Base-by-base conservation (phyloP, 176 grass and related monocot species). In the Paspalum vaginatum region DNA sequence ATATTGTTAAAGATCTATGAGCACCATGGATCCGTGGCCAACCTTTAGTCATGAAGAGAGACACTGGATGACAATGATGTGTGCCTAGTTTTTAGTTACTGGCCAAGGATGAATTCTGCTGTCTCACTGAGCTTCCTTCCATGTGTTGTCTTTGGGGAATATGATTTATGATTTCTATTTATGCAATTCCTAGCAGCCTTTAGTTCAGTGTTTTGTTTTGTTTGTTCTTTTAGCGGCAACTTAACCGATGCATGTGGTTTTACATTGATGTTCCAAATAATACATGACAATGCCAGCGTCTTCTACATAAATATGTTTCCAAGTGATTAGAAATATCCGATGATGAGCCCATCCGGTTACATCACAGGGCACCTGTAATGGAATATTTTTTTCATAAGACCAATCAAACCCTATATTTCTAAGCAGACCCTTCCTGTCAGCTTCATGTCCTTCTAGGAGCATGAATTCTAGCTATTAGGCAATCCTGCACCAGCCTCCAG, bases 1-100 rank as follows among this genome's bases (percentile, higher is more conserved):
- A 91, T 45, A 89, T 98, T 59, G 90, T 94, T 83, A 94, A 92
- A 84, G 90, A 95, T 87, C 81, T 94, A 8, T 98, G 74, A 93
- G 77, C 8, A 70, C 54, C 16, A 70, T 57, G n/a, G n/a, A n/a
- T n/a, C n/a, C n/a, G n/a, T n/a, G 53, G 68, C 37, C 41, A 15
- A 24, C 25, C 60, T 52, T 49, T 22, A n/a, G 43, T 80, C 47
- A 75, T 38, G 65, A 55, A 55, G 57, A 70, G 40, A 53, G 27
- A 18, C 14, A 25, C 8, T 76, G 21, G 8, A 18, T 55, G 56
- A n/a, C 46, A 78, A 61, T 26, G 80, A 16, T 41, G 55, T 20
- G n/a, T 69, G 22, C 41, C 26, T 63, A 75, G 20, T 39, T 76
- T 60, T 60, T 52, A 37, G 69, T 20, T 79, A 37, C 27, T 44